Evolutionary conservation across 2,329 filamentous ascomycete genomes (phyloP).

Genomic region (Phyllosticta capitalensis): DNA sequence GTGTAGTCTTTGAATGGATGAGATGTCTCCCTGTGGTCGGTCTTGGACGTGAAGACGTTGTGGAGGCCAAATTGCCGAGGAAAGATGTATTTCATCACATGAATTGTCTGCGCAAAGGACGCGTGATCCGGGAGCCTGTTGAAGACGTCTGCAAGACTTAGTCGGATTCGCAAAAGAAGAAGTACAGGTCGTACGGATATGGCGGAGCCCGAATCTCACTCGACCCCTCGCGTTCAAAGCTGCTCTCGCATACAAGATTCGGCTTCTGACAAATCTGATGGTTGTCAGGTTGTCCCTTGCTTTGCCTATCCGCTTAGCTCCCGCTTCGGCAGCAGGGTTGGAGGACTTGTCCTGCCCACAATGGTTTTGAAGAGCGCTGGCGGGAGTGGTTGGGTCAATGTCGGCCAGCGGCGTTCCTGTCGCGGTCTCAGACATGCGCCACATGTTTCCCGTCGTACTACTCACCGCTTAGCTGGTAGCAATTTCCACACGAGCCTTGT

Average conservation of each 20-base stretch:
- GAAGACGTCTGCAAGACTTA: constrained; percentile 57
- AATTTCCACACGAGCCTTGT: constrained; percentile 51
- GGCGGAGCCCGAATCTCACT: constrained; percentile 65
- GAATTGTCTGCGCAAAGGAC: constrained; percentile 49
- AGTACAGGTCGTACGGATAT: constrained; percentile 57
- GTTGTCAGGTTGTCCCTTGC: constrained; percentile 3
- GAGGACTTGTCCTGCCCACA: neutral
- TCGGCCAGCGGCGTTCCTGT: constrained; percentile 8
- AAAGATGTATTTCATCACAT: constrained; percentile 87
- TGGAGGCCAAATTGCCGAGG: constrained; percentile 82
- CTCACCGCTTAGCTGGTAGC: constrained; percentile 69
- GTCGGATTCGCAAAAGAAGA: constrained; percentile 7
- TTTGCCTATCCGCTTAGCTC: constrained; percentile 24
- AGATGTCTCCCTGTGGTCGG: constrained; percentile 55
- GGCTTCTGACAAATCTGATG: constrained; percentile 68
- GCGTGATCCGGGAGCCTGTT: constrained; percentile 53
- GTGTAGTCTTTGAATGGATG: constrained; percentile 80
- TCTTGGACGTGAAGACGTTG: constrained; percentile 74
- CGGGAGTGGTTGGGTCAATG: constrained; percentile 3
- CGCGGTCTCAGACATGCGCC: constrained; percentile 5
- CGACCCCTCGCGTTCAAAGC: constrained; percentile 57
- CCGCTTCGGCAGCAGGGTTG: constrained; percentile 12
- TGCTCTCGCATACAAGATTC: constrained; percentile 78
- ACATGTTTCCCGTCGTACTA: neutral
- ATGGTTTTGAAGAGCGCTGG: constrained; percentile 1